Evolutionary conservation across 106 monocot species (phyloP).

Genomic region (Hemerocallis citrina): DNA sequence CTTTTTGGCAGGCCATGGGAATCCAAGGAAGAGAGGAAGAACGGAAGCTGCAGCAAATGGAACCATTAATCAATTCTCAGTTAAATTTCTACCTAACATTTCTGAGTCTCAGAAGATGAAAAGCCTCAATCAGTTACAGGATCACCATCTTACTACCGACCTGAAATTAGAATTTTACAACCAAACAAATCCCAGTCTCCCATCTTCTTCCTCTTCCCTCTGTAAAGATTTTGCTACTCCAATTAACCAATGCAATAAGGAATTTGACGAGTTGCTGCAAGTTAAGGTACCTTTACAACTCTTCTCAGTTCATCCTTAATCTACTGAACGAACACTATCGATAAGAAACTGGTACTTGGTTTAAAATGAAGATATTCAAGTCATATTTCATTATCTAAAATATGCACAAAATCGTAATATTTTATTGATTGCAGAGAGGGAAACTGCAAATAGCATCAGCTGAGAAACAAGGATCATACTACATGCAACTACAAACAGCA

Average conservation of each 20-base stretch:
- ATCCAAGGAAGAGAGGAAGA: neutral
- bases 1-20: neutral
- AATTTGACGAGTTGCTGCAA: neutral
- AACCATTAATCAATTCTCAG: too few relatives aligned
- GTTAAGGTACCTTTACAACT: neutral
- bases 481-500: constrained; percentile 13
- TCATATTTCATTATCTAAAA: too few relatives aligned
- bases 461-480: constrained; percentile 16
- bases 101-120: neutral
- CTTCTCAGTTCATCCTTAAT: too few relatives aligned
- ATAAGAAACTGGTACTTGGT: too few relatives aligned
- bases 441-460: constrained; percentile 27
- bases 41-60: neutral
- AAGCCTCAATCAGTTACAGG: neutral
- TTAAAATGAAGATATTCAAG: too few relatives aligned
- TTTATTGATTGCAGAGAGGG: constrained; percentile 16
- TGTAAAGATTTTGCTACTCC: neutral
- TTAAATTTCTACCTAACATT: neutral
- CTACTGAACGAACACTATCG: too few relatives aligned
- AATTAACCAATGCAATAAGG: neutral
- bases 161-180: neutral
- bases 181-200: neutral
- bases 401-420: too few relatives aligned
- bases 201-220: neutral
- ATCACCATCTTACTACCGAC: neutral